These are phyloP conservation scores for Panaeolus papilionaceus DNA, from an alignment of 768 basidiomycete species.

Conservation along the genomic window DNA sequence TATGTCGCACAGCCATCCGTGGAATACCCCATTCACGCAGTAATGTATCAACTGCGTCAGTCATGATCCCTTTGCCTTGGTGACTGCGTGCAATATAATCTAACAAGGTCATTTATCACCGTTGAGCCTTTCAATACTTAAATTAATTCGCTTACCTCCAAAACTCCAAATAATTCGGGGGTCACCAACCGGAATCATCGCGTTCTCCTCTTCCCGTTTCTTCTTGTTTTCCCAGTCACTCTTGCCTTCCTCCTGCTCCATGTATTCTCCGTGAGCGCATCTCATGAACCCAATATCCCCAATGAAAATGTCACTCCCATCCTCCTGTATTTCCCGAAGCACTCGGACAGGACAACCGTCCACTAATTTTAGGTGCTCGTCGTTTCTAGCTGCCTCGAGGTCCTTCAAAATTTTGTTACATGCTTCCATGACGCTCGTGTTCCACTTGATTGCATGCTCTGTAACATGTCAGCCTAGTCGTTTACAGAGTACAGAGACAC, in stretches of 20 bases:
- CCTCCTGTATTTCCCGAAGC: slow-evolving; percentile 59
- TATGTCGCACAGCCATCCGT: slow-evolving; percentile 59
- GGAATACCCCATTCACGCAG: slow-evolving; percentile 67
- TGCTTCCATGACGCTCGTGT: background rate
- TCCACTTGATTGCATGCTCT: slow-evolving; percentile 8
- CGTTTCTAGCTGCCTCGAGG: slow-evolving; percentile 32
- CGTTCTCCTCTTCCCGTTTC: slow-evolving; percentile 46
- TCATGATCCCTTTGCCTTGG: slow-evolving; percentile 78
- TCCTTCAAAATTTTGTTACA: slow-evolving; percentile 30
- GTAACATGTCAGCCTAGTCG: background rate
- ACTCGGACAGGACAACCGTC: slow-evolving; percentile 53
- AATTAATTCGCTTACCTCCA: slow-evolving; percentile 51
- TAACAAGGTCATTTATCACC: slow-evolving; percentile 29
- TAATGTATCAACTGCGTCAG: slow-evolving; percentile 60
- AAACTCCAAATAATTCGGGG: slow-evolving; percentile 64
- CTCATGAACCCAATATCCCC: slow-evolving; percentile 52
- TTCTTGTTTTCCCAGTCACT: slow-evolving; percentile 45
- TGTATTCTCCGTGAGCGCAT: slow-evolving; percentile 30
- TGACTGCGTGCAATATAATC: slow-evolving; percentile 67
- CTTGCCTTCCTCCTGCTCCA: slow-evolving; percentile 25
- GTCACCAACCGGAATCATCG: slow-evolving; percentile 49
- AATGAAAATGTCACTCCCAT: slow-evolving; percentile 61
- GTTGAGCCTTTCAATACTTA: background rate
- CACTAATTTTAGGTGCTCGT: slow-evolving; percentile 38
- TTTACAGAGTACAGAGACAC: background rate